Evolutionary conservation across 495 filamentous ascomycete species (phyloP), one percentile per base, ranked within the genome.

Genomic region (Pyrenopolyporus hunteri): DNA sequence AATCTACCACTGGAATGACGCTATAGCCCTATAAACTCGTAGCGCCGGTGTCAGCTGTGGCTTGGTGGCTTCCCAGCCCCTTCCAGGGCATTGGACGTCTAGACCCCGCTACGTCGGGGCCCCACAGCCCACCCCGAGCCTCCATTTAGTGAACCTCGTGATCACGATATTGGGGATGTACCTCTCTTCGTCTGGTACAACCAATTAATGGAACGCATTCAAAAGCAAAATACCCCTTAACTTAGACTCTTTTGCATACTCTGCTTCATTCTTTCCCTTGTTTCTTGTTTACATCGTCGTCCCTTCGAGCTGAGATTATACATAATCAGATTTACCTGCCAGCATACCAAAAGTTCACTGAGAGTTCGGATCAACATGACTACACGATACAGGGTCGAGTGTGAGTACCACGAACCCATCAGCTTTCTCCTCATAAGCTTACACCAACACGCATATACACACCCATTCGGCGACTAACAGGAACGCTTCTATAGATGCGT

Each of bases 301-400:
- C 32, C 17, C 49, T 20, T 23, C n/a, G 20, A 23, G 37, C 37
- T 10, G 6, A n/a, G 9, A 22, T 23, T n/a, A 23, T 20, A 22
- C 6, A 28, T 29, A 45, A 25, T 26, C 16, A 29, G 26, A 14
- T 45, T 23, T n/a, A 23, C 14, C 11, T 7, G 1, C 23, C 22
- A 13, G 6, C 17, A 10, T 36, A 64, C 1, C 25, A 14, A 14
- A 44, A 53, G 6, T 22, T 7, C 20, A 39, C 44, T 52, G 13
- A 25, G 39, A 55, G 17, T 44, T 66, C 20, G 6, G 14, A 26
- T 47, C 20, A 64, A 42, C 16, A 96, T 97, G 92, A 97, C 92
- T 10, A 90, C 90, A 13, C 83, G 92, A 49, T 97, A 97, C 71
- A 84, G 92, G 43, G 92, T 97, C 63, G 92, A 97, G 80, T 96